These are phyloP conservation scores for Nakataea oryzae DNA, from an alignment of 2,329 filamentous ascomycete genomes.

Conservation along the genomic window DNA sequence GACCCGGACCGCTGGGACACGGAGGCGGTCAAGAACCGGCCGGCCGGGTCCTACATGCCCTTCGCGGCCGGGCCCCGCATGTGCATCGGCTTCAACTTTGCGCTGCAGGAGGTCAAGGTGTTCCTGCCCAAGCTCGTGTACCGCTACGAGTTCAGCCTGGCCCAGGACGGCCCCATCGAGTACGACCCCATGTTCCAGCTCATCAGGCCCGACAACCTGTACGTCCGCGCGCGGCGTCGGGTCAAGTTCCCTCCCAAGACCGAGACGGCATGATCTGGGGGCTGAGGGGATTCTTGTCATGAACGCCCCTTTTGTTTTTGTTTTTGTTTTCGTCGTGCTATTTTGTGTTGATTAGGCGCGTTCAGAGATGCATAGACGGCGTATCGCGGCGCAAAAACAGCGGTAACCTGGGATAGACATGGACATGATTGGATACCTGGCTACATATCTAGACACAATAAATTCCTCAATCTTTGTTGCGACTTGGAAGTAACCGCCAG, in stretches of 20 bases:
- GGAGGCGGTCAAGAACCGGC: conserved; percentile 38
- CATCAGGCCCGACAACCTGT: conserved; percentile 44
- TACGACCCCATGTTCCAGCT: conserved; percentile 51
- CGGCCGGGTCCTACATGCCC: conserved; percentile 42
- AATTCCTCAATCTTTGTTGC: no score
- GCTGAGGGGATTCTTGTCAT: no score
- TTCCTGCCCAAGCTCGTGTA: conserved; percentile 47
- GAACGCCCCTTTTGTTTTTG: neutral
- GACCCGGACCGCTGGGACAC: conserved; percentile 51
- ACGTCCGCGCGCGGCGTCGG: conserved; percentile 36
- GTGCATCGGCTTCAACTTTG: conserved; percentile 58
- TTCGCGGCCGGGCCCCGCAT: conserved; percentile 46
- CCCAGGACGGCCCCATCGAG: conserved; percentile 38
- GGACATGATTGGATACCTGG: neutral
- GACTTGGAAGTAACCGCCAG: no score
- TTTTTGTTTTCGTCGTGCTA: neutral
- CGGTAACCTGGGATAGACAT: neutral
- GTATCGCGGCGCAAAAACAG: neutral
- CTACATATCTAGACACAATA: neutral
- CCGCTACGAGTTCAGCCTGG: conserved; percentile 44
- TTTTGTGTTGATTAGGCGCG: neutral
- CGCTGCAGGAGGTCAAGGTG: conserved; percentile 49
- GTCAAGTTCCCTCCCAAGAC: conserved; percentile 31
- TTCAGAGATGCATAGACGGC: neutral
- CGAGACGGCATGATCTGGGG: neutral